These are phyloP conservation scores for Parascedosporium putredinis DNA, from an alignment of 2,329 filamentous ascomycete species.

Conservation along the genomic window DNA sequence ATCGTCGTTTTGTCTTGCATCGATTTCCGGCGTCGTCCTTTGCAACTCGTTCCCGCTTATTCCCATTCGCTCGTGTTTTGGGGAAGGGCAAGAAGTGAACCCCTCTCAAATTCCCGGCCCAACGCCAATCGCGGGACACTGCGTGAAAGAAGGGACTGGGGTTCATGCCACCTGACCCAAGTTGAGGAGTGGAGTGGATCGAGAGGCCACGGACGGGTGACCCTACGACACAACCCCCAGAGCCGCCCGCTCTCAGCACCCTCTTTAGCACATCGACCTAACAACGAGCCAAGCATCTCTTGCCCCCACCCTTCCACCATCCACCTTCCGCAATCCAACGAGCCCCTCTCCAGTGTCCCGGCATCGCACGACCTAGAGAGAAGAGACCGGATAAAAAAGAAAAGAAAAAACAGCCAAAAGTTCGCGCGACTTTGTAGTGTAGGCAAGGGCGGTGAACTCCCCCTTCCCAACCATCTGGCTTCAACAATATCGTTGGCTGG, in stretches of 20 bases:
- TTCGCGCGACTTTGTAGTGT: too few relatives aligned
- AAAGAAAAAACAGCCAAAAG: too few relatives aligned
- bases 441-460: too few relatives aligned
- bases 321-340: neutral
- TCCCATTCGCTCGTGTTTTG: too few relatives aligned
- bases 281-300: too few relatives aligned
- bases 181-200: neutral
- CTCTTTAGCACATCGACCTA: neutral
- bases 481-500: too few relatives aligned
- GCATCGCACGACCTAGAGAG: too few relatives aligned
- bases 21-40: too few relatives aligned
- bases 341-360: neutral
- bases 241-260: neutral
- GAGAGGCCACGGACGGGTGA: constrained; percentile 3
- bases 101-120: neutral
- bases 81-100: neutral
- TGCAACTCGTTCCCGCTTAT: too few relatives aligned
- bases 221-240: neutral
- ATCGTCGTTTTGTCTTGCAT: too few relatives aligned
- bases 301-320: neutral
- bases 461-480: too few relatives aligned
- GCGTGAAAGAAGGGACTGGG: neutral
- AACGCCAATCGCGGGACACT: neutral
- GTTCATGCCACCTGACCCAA: neutral
- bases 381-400: too few relatives aligned